Percentiles rank a stretch among this genome's conserved stretches.
phyloP scores from a whole-genome alignment of 2,329 filamentous ascomycete species.

The Akanthomyces lecanii region DNA sequence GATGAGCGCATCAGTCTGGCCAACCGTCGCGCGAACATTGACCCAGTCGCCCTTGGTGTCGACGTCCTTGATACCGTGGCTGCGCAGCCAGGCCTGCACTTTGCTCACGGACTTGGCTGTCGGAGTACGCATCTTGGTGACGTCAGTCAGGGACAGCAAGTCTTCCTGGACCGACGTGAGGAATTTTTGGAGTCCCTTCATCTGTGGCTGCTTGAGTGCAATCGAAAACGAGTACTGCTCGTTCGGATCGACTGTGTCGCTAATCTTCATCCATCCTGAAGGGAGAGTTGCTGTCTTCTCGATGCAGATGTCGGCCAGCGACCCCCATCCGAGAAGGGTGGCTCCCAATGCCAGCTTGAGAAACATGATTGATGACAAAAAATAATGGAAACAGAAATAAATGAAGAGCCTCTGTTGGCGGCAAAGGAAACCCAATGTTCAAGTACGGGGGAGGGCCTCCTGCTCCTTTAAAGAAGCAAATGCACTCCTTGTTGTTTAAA shows the following conservation, averaged over 20 bases:
- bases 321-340: conserved; percentile 10
- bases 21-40: conserved; percentile 38
- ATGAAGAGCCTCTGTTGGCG: too few species aligned
- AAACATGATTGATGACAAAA: conserved; percentile 1
- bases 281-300: conserved; percentile 15
- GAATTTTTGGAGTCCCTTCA: conserved; percentile 15
- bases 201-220: conserved; percentile 18
- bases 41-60: conserved; percentile 38
- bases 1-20: conserved; percentile 37
- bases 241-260: conserved; percentile 22
- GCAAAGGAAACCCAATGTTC: background rate
- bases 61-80: conserved; percentile 33
- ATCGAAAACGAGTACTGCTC: conserved; percentile 21
- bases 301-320: conserved; percentile 10
- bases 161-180: conserved; percentile 22
- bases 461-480: conserved; percentile 9
- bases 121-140: conserved; percentile 34
- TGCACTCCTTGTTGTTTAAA: background rate
- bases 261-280: conserved; percentile 19
- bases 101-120: conserved; percentile 29
- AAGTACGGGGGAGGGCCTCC: background rate
- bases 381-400: background rate
- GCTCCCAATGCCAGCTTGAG: conserved; percentile 6
- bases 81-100: conserved; percentile 40
- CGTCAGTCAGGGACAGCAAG: conserved; percentile 35